Percentiles rank a stretch among this genome's conserved stretches.
phyloP scores from a whole-genome alignment of 106 monocot genomes.

The Gastrodia elata region DNA sequence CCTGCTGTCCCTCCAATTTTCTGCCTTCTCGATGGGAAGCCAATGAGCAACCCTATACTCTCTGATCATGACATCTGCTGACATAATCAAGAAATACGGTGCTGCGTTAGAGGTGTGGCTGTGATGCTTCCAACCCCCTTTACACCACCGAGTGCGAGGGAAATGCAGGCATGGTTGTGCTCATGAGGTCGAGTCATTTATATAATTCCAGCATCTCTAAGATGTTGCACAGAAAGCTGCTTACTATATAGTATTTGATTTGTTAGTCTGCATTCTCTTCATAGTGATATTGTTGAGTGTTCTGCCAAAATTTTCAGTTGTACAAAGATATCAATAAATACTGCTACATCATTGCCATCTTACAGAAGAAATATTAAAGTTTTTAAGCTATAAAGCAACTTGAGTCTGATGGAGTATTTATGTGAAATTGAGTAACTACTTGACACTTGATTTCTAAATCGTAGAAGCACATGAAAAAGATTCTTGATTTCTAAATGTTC shows the following conservation, averaged over 20 bases:
- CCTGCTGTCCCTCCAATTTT: slow-evolving; percentile 48
- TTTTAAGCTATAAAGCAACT: background rate
- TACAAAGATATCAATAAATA: slow-evolving; percentile 4
- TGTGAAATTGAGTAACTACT: background rate
- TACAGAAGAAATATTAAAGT: background rate
- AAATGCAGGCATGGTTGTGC: background rate
- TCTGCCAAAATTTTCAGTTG: background rate
- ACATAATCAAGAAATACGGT: slow-evolving; percentile 1
- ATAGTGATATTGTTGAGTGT: background rate
- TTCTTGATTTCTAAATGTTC: background rate
- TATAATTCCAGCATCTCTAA: background rate
- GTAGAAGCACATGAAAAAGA: background rate
- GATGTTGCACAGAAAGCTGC: background rate
- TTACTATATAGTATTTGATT: background rate
- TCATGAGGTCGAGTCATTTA: background rate
- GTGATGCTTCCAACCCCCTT: slow-evolving; percentile 8
- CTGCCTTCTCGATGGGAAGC: slow-evolving; percentile 76
- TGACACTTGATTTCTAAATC: background rate
- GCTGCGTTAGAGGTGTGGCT: background rate
- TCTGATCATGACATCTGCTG: slow-evolving; percentile 63
- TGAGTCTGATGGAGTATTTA: background rate
- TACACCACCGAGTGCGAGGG: background rate
- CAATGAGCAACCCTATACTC: slow-evolving; percentile 43
- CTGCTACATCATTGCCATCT: background rate
- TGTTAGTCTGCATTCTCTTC: background rate